Evolutionary conservation across 768 basidiomycete species (phyloP).

Genomic region (Leccinellum rugosiceps): DNA sequence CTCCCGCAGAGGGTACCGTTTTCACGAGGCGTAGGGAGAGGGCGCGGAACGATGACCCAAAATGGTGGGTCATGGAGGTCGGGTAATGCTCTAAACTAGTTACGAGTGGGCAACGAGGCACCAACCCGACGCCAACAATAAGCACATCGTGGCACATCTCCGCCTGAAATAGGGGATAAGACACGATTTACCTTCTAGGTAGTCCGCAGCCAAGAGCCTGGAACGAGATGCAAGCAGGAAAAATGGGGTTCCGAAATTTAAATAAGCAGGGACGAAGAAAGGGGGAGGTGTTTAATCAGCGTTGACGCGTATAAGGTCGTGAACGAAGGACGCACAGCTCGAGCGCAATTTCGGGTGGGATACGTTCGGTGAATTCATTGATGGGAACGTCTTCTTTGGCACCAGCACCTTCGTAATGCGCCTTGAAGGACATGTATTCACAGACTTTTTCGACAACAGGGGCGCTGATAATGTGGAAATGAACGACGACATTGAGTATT

Average conservation of each 20-base stretch:
- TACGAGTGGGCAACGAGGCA: conserved; percentile 4
- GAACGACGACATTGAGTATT: background rate
- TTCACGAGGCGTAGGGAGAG: background rate
- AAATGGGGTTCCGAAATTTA: conserved; percentile 4
- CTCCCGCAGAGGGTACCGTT: background rate
- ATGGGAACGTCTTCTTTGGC: conserved; percentile 76
- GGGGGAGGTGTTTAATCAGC: conserved; percentile 13
- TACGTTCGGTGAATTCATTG: conserved; percentile 74
- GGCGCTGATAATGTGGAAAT: conserved; percentile 35
- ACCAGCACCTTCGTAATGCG: conserved; percentile 66
- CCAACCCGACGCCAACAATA: conserved; percentile 4
- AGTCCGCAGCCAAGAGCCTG: conserved; percentile 62
- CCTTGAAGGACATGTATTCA: conserved; percentile 87
- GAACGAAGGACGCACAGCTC: conserved; percentile 68
- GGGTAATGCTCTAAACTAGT: conserved; percentile 8
- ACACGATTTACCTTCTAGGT: conserved; percentile 51
- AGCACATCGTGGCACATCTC: conserved; percentile 1
- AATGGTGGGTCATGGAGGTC: background rate
- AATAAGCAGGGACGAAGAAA: background rate
- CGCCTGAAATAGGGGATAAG: conserved; percentile 15
- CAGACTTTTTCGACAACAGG: conserved; percentile 83
- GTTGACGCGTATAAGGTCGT: background rate
- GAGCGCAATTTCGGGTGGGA: conserved; percentile 83
- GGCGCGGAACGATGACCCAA: background rate
- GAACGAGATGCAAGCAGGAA: conserved; percentile 4